Conservation (phyloP, 23 red algal species). For the Gracilaria gracilis region DNA sequence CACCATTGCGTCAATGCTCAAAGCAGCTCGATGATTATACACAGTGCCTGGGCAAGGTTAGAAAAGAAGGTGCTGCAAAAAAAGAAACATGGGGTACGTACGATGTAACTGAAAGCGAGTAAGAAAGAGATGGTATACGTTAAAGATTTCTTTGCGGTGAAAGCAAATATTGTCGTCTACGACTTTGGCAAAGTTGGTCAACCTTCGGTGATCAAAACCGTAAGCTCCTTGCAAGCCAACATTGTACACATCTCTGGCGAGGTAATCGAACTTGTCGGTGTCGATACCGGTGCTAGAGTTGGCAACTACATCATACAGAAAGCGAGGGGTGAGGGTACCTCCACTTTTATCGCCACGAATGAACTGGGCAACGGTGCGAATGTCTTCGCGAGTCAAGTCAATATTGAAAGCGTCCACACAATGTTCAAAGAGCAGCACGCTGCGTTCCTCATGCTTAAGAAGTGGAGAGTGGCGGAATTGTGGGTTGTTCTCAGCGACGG, state of each 20-base stretch:
- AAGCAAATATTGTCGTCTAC: slow-evolving; percentile 83
- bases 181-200: slow-evolving; percentile 85
- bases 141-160: slow-evolving; percentile 90
- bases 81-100: slow-evolving; percentile 43
- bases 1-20: slow-evolving; percentile 87
- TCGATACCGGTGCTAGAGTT: slow-evolving; percentile 86
- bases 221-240: slow-evolving; percentile 63
- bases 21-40: slow-evolving; percentile 87
- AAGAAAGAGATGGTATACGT: slow-evolving; percentile 92
- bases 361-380: slow-evolving; percentile 68
- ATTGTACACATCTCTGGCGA: slow-evolving; percentile 80
- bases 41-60: slow-evolving; percentile 47
- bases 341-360: slow-evolving; percentile 60
- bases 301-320: slow-evolving; percentile 86
- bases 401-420: slow-evolving; percentile 66
- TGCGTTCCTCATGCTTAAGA: slow-evolving; percentile 85
- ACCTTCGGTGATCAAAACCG: slow-evolving; percentile 92
- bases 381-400: slow-evolving; percentile 62
- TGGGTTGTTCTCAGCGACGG: slow-evolving; percentile 1
- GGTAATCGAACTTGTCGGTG: slow-evolving; percentile 98
- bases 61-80: neutral
- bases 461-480: slow-evolving; percentile 5
- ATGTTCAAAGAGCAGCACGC: slow-evolving; percentile 75
- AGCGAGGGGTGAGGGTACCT: slow-evolving; percentile 25
- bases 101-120: slow-evolving; percentile 92